Conservation (phyloP, 768 basidiomycete genomes). For the Calocera cornea region DNA sequence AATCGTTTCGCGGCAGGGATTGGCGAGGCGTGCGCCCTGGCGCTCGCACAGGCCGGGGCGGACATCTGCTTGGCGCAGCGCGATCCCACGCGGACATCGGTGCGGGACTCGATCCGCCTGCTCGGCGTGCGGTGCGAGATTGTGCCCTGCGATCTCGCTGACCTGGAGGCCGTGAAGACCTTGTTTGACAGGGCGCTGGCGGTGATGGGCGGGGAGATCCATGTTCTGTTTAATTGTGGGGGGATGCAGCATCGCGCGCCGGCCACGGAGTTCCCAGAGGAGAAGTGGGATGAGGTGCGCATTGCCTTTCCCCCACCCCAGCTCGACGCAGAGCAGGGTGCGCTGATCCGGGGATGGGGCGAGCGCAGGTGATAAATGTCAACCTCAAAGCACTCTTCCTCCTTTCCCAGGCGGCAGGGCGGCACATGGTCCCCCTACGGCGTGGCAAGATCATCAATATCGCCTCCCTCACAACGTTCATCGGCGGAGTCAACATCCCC, state of each 20-base stretch:
- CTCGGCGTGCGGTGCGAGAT: constrained; percentile 21
- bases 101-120: constrained; percentile 24
- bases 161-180: constrained; percentile 36
- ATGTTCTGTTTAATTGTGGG: constrained; percentile 58
- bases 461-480: constrained; percentile 43
- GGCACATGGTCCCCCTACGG: constrained; percentile 59
- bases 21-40: constrained; percentile 41
- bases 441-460: constrained; percentile 64
- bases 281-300: constrained; percentile 58
- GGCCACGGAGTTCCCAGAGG: constrained; percentile 47
- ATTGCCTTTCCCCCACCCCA: background rate
- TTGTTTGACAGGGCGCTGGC: constrained; percentile 39
- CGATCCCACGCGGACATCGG: constrained; percentile 26
- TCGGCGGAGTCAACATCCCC: constrained; percentile 59
- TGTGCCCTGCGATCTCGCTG: constrained; percentile 44
- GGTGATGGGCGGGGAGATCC: constrained; percentile 38
- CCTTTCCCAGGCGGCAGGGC: constrained; percentile 69
- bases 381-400: constrained; percentile 83
- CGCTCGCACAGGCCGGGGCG: constrained; percentile 45
- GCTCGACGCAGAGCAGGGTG: too few species aligned
- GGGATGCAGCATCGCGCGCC: constrained; percentile 47
- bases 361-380: constrained; percentile 50
- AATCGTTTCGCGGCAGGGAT: too few species aligned
- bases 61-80: constrained; percentile 37
- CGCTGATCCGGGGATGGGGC: too few species aligned